Conservation (phyloP, 345 rosid species). For the Physaria fendleri region DNA sequence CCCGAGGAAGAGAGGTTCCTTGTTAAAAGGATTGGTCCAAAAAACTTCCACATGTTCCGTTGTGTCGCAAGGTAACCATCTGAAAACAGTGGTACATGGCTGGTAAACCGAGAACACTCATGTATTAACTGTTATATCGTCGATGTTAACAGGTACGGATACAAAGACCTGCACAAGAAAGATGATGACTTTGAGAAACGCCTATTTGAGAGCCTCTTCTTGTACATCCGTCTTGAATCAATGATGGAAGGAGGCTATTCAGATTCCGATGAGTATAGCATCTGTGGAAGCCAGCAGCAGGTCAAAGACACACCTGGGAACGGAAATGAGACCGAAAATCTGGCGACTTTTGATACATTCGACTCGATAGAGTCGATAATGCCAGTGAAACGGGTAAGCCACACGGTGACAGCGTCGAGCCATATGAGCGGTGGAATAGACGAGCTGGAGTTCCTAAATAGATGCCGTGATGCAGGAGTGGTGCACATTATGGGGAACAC, state of each 20-base stretch:
- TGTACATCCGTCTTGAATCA: conserved; percentile 54
- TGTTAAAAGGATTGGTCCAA: conserved; percentile 73
- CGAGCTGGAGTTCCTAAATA: conserved; percentile 52
- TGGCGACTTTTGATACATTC: conserved; percentile 24
- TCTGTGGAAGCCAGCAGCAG: conserved; percentile 40
- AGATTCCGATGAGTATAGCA: conserved; percentile 69
- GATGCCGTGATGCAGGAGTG: conserved; percentile 59
- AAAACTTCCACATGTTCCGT: conserved; percentile 72
- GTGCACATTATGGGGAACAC: conserved; percentile 78
- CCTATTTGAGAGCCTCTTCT: conserved; percentile 55
- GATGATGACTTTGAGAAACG: conserved; percentile 69
- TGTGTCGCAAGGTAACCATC: conserved; percentile 46
- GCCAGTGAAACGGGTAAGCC: conserved; percentile 21
- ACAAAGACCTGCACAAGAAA: conserved; percentile 72
- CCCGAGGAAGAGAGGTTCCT: conserved; percentile 74
- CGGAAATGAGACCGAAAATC: conserved; percentile 9
- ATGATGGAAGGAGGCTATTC: conserved; percentile 71
- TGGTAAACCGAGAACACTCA: neutral
- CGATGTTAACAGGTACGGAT: conserved; percentile 51
- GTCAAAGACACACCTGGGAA: conserved; percentile 21
- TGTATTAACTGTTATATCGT: neutral
- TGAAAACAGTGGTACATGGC: neutral
- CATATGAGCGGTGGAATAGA: conserved; percentile 45
- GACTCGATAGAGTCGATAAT: conserved; percentile 24
- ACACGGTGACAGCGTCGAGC: conserved; percentile 36